phyloP scores from a whole-genome alignment of 2,329 filamentous ascomycete species.

The Pseudocercospora eumusae region DNA sequence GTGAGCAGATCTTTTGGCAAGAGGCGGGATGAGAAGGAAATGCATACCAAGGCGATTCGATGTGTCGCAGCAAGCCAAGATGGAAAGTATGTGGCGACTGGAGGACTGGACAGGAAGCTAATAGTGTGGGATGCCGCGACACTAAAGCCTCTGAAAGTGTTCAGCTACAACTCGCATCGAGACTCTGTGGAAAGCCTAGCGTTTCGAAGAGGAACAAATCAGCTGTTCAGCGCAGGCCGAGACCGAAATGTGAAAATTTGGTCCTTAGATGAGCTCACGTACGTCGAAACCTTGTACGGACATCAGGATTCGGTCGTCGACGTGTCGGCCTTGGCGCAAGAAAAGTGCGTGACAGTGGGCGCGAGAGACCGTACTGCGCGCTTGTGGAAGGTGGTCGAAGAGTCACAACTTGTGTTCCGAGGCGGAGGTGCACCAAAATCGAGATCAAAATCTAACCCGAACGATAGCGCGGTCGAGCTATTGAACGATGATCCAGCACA shows the following conservation, averaged over 20 bases:
- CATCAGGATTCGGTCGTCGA: slow-evolving; percentile 90
- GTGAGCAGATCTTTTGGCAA: slow-evolving; percentile 63
- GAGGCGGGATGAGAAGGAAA: slow-evolving; percentile 61
- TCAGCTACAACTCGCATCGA: slow-evolving; percentile 88
- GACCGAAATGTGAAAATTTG: slow-evolving; percentile 95
- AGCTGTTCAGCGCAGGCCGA: slow-evolving; percentile 85
- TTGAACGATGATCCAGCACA: slow-evolving; percentile 52
- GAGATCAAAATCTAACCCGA: slow-evolving; percentile 51
- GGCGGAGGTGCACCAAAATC: slow-evolving; percentile 62
- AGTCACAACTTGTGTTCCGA: slow-evolving; percentile 92
- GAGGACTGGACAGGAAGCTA: slow-evolving; percentile 78
- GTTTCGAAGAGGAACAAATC: slow-evolving; percentile 73
- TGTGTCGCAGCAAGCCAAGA: slow-evolving; percentile 84
- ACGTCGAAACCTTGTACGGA: slow-evolving; percentile 92
- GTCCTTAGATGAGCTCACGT: slow-evolving; percentile 88
- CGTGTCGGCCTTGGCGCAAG: slow-evolving; percentile 77
- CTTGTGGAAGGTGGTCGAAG: slow-evolving; percentile 94
- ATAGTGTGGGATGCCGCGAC: slow-evolving; percentile 85
- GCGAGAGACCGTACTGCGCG: slow-evolving; percentile 87
- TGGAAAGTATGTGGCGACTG: slow-evolving; percentile 87
- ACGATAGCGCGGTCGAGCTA: slow-evolving; percentile 40
- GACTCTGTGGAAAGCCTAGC: slow-evolving; percentile 81
- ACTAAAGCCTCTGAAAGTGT: slow-evolving; percentile 76
- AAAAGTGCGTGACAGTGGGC: slow-evolving; percentile 88
- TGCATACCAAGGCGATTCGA: slow-evolving; percentile 75